Conservation (phyloP, 371 early-diverging fungal species). For the Chytridium lagenaria region DNA sequence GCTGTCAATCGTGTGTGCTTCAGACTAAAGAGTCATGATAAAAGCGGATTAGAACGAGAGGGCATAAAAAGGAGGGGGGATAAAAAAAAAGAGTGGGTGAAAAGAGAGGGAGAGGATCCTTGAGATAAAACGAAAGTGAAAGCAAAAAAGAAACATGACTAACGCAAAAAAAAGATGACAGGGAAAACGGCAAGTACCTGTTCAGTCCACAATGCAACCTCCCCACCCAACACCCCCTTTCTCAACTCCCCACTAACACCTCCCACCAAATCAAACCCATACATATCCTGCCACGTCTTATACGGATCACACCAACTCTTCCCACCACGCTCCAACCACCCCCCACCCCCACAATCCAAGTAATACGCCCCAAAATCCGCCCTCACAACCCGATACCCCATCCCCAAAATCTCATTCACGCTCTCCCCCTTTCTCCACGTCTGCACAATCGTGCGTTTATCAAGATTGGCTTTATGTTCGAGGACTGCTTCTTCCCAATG, state of each 20-base stretch:
- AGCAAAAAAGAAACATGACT: background rate
- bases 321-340: background rate
- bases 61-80: too few species aligned
- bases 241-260: background rate
- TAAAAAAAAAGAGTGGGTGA: too few species aligned
- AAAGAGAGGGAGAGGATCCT: too few species aligned
- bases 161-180: background rate
- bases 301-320: conserved; percentile 16
- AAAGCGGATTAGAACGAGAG: too few species aligned
- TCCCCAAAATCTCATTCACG: background rate
- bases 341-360: conserved; percentile 15
- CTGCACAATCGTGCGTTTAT: background rate
- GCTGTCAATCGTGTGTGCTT: conserved; percentile 22
- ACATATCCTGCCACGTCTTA: conserved; percentile 24
- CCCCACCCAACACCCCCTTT: conserved; percentile 18
- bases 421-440: background rate
- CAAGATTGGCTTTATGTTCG: background rate
- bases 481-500: conserved; percentile 23
- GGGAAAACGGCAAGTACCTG: background rate
- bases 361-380: background rate
- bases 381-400: conserved; percentile 2
- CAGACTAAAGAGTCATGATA: too few species aligned
- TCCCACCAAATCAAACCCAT: background rate
- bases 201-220: conserved; percentile 26
- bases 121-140: background rate